phyloP scores from a whole-genome alignment of 2,329 filamentous ascomycete species.

The Bipolaris oryzae region DNA sequence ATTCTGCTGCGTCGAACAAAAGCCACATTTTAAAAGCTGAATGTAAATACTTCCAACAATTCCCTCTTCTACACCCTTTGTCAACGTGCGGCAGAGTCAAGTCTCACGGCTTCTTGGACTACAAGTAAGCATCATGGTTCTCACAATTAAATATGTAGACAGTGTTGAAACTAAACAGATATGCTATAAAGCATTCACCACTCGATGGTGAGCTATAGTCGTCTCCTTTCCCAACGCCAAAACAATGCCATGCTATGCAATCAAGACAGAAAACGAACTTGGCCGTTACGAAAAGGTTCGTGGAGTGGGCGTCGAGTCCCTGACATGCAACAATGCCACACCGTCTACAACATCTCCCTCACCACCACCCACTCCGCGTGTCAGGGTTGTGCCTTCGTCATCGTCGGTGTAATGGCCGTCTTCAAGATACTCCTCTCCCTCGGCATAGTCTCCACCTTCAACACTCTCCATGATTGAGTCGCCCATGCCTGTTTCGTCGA shows the following conservation, averaged over 20 bases:
- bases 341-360: neutral
- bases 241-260: conserved; percentile 25
- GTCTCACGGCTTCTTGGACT: too few species aligned
- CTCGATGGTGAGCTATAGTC: neutral
- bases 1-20: neutral
- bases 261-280: neutral
- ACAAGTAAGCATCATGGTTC: neutral
- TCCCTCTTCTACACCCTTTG: too few species aligned
- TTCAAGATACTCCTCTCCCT: conserved; percentile 27
- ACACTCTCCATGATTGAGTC: conserved; percentile 60
- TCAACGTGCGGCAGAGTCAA: too few species aligned
- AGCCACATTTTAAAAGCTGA: too few species aligned
- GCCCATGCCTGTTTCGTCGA: conserved; percentile 54
- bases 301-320: conserved; percentile 32
- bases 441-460: conserved; percentile 46
- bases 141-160: neutral
- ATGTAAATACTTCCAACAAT: too few species aligned
- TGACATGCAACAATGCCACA: conserved; percentile 22
- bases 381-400: conserved; percentile 27
- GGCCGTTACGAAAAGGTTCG: conserved; percentile 21
- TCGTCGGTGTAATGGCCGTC: conserved; percentile 32
- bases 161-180: neutral
- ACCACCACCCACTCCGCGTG: conserved; percentile 13
- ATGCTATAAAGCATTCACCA: neutral
- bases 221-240: conserved; percentile 13